Evolutionary conservation across 31 red algal genomes (phyloP).

Genomic region (Endocladia muricata): DNA sequence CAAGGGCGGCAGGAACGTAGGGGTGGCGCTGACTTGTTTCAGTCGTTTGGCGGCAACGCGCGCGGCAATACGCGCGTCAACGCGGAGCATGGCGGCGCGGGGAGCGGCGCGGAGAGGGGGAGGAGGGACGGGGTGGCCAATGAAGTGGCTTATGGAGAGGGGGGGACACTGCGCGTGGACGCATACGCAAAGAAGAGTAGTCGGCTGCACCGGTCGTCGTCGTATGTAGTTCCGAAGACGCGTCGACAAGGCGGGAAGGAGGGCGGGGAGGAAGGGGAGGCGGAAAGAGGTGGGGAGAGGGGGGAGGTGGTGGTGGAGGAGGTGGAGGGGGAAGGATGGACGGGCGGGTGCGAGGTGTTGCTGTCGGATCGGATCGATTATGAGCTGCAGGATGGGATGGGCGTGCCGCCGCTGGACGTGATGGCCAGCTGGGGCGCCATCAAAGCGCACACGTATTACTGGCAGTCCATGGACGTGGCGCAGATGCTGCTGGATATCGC

Average conservation of each 20-base stretch:
- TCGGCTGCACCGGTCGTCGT: too few relatives aligned
- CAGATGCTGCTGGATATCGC: constrained; percentile 60
- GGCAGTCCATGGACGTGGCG: constrained; percentile 56
- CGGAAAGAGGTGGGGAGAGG: too few relatives aligned
- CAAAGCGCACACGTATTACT: constrained; percentile 58
- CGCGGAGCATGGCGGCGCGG: background rate
- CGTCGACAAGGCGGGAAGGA: too few relatives aligned
- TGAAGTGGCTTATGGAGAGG: too few relatives aligned
- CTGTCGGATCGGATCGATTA: constrained; percentile 51
- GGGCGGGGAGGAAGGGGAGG: constrained; percentile 15
- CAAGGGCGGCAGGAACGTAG: too few relatives aligned
- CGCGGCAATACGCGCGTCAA: background rate
- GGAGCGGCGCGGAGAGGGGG: background rate
- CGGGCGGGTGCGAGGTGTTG: constrained; percentile 25
- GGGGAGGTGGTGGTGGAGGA: too few relatives aligned
- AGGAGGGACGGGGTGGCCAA: too few relatives aligned
- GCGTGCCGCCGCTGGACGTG: constrained; percentile 45
- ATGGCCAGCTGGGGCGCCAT: constrained; percentile 67
- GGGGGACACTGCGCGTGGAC: too few relatives aligned
- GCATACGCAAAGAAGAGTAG: too few relatives aligned
- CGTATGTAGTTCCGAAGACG: too few relatives aligned
- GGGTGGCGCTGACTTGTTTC: background rate
- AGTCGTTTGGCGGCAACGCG: background rate
- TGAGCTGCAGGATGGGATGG: constrained; percentile 54
- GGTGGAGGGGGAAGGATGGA: background rate